Conservation (phyloP, 164 flowering plant species). For the Amborella trichopoda region DNA sequence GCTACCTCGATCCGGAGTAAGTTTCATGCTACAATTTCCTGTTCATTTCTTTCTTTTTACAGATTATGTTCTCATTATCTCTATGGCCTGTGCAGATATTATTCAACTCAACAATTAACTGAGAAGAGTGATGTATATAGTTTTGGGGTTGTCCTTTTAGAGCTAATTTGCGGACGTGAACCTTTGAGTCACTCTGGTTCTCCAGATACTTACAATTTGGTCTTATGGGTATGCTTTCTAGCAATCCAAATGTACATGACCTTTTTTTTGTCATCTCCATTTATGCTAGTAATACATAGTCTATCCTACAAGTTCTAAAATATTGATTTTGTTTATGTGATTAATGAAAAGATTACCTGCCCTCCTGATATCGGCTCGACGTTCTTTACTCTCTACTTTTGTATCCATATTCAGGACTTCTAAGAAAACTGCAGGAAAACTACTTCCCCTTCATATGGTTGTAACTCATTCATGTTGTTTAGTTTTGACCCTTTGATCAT, state of each 20-base stretch:
- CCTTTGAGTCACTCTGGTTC: conserved; percentile 59
- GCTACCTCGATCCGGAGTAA: conserved; percentile 93
- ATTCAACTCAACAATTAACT: conserved; percentile 71
- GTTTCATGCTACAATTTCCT: conserved; percentile 6
- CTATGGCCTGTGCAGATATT: conserved; percentile 39
- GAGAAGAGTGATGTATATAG: conserved; percentile 90
- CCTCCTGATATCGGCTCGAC: too few relatives aligned
- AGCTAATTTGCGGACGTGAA: conserved; percentile 85
- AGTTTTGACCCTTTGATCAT: too few relatives aligned
- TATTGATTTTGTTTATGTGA: too few relatives aligned
- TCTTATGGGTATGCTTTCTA: conserved; percentile 55
- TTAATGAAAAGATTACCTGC: too few relatives aligned
- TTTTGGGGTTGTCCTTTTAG: conserved; percentile 85
- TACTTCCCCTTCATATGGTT: too few relatives aligned
- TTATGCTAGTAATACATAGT: neutral
- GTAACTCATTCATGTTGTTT: too few relatives aligned
- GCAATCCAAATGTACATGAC: too few relatives aligned
- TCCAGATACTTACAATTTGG: conserved; percentile 81
- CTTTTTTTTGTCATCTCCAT: neutral
- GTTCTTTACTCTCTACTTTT: too few relatives aligned
- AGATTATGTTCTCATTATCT: conserved; percentile 3
- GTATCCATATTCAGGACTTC: too few relatives aligned
- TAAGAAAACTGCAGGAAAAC: too few relatives aligned
- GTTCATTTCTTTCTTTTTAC: neutral
- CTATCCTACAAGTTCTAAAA: too few relatives aligned